Conservation (phyloP, 2,329 filamentous ascomycete species). For the Decorospora gaudefroyi region DNA sequence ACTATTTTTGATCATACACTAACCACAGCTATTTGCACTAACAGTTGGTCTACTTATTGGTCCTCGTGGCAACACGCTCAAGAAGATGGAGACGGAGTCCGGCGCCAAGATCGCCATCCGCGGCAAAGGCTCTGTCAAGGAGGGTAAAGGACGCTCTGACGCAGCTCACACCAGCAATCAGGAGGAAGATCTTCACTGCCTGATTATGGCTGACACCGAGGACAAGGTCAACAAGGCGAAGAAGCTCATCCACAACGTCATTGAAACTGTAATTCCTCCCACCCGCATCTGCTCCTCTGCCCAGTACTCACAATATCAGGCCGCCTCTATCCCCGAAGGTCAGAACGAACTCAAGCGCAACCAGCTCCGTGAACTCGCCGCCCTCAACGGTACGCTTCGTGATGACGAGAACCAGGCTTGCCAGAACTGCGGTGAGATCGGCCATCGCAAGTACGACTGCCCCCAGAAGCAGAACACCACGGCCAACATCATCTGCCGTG, state of each 20-base stretch:
- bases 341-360: conserved; percentile 99
- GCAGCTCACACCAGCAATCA: conserved; percentile 99
- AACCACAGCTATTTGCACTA: conserved; percentile 84
- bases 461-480: conserved; percentile 97
- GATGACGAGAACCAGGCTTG: conserved; percentile 99
- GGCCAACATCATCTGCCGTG: conserved; percentile 98
- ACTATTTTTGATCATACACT: conserved; percentile 63
- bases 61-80: conserved; percentile 98
- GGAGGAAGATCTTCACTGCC: conserved; percentile 97
- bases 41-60: conserved; percentile 99
- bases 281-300: not conserved
- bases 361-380: conserved; percentile 94
- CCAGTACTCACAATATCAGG: conserved; percentile 61
- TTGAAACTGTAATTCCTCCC: conserved; percentile 83
- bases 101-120: conserved; percentile 98
- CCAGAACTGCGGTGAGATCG: conserved; percentile 98
- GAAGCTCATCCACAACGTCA: conserved; percentile 96
- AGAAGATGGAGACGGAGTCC: conserved; percentile 99
- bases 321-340: conserved; percentile 96
- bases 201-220: conserved; percentile 99
- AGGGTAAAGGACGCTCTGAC: conserved; percentile 98
- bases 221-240: conserved; percentile 99
- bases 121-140: conserved; percentile 99
- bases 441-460: conserved; percentile 98
- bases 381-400: conserved; percentile 97